Percentiles rank a stretch among this genome's conserved stretches.
These are phyloP conservation scores for Venturiaceae sp. DNA, from an alignment of 2,329 filamentous ascomycete genomes.

Conservation along the genomic window DNA sequence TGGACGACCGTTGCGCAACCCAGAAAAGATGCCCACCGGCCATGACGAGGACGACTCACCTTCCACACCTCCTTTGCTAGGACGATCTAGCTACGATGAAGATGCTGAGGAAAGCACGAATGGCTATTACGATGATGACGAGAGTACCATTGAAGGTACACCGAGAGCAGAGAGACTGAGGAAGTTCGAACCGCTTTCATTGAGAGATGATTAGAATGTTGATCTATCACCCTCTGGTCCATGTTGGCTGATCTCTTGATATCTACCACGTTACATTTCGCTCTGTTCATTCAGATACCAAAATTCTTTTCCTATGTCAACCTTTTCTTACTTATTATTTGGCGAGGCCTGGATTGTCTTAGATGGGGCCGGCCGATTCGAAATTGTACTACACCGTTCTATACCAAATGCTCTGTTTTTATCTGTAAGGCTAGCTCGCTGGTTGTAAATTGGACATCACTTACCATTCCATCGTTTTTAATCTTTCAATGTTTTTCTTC, in stretches of 20 bases:
- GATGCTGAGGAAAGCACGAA: constrained; percentile 45
- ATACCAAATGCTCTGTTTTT: not conserved
- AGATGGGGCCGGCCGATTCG: not conserved
- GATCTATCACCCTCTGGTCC: not conserved
- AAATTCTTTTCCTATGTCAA: not conserved
- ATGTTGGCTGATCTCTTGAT: not conserved
- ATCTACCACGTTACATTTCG: not conserved
- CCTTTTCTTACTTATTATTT: not conserved
- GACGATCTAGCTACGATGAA: constrained; percentile 47
- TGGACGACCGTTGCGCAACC: not conserved
- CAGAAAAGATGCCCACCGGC: constrained; percentile 17
- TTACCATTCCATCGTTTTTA: not conserved
- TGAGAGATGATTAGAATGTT: not conserved
- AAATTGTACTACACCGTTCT: not conserved
- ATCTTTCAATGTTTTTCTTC: not conserved
- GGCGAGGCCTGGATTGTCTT: not conserved
- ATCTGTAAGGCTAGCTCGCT: not conserved
- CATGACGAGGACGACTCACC: constrained; percentile 21
- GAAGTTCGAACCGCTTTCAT: not conserved
- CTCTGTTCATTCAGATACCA: too few species aligned
- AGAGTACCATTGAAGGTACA: constrained; percentile 32
- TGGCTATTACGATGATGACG: constrained; percentile 39
- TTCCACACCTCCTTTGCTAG: constrained; percentile 45
- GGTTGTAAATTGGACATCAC: not conserved
- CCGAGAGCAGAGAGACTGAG: constrained; percentile 4